Evolutionary conservation across 2,329 filamentous ascomycete species (phyloP).

Genomic region (Neonectria sp.): DNA sequence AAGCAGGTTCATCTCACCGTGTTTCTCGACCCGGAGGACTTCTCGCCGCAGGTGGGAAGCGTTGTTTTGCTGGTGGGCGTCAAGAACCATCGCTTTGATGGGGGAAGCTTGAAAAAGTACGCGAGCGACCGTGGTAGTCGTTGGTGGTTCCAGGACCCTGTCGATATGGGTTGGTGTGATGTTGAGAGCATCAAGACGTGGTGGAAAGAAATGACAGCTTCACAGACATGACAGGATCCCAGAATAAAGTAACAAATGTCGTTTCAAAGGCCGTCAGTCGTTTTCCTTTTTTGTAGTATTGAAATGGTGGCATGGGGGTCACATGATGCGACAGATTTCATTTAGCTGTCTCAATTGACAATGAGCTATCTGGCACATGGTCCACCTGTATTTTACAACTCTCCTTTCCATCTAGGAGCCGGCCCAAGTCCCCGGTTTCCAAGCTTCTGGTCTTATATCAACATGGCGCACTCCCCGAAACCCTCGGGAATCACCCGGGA

Average conservation of each 20-base stretch:
- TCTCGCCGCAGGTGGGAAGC: constrained; percentile 63
- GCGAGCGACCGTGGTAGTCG: constrained; percentile 54
- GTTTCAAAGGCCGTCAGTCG: background rate
- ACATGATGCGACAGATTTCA: constrained; percentile 1
- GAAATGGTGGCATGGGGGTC: background rate
- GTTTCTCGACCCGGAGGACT: constrained; percentile 67
- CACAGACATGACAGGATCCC: background rate
- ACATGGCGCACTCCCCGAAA: background rate
- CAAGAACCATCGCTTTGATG: constrained; percentile 71
- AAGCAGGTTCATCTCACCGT: constrained; percentile 69
- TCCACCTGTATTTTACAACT: background rate
- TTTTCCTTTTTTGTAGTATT: background rate
- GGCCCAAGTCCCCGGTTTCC: background rate
- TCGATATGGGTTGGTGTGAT: constrained; percentile 65
- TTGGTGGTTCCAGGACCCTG: constrained; percentile 69
- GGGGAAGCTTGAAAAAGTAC: constrained; percentile 62
- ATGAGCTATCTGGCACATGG: background rate
- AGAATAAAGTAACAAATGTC: background rate
- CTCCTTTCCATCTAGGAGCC: background rate
- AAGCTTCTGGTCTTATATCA: background rate
- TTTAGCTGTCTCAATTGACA: background rate
- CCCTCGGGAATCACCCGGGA: background rate
- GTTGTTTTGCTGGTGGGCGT: constrained; percentile 68
- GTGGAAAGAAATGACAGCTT: constrained; percentile 57
- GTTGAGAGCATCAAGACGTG: constrained; percentile 61